phyloP scores from a whole-genome alignment of 129 eudicot species.

The Kitagawia praeruptora region DNA sequence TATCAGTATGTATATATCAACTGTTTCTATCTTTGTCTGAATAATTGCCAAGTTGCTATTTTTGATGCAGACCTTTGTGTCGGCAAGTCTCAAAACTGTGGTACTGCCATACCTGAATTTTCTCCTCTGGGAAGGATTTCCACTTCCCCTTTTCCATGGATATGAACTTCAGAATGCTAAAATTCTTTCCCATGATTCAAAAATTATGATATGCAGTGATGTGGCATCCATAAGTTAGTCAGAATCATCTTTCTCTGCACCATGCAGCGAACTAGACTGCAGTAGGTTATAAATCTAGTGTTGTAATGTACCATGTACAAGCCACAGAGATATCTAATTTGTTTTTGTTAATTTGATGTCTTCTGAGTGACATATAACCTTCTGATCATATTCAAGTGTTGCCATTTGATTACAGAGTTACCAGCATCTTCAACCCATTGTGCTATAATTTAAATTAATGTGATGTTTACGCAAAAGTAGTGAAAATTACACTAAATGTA shows the following conservation, averaged over 20 bases:
- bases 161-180: constrained; percentile 57
- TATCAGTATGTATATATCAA: not conserved
- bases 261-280: not conserved
- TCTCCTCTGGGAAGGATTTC: constrained; percentile 44
- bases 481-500: no score
- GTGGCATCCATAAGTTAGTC: constrained; percentile 28
- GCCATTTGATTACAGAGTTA: not conserved
- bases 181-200: constrained; percentile 38
- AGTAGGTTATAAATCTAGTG: not conserved
- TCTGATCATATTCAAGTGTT: not conserved
- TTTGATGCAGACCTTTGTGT: constrained; percentile 60
- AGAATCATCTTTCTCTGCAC: not conserved
- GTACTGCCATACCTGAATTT: constrained; percentile 56
- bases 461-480: no score
- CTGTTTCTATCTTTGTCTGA: not conserved
- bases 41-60: not conserved
- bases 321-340: not conserved
- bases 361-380: not conserved
- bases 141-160: constrained; percentile 57
- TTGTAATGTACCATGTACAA: not conserved
- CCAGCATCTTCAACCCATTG: no score
- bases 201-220: constrained; percentile 54
- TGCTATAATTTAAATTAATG: no score
- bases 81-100: constrained; percentile 42
- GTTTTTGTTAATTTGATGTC: not conserved